Evolutionary conservation across 2,329 filamentous ascomycete genomes (phyloP).

Genomic region (Sporothrix brunneoviolacea): DNA sequence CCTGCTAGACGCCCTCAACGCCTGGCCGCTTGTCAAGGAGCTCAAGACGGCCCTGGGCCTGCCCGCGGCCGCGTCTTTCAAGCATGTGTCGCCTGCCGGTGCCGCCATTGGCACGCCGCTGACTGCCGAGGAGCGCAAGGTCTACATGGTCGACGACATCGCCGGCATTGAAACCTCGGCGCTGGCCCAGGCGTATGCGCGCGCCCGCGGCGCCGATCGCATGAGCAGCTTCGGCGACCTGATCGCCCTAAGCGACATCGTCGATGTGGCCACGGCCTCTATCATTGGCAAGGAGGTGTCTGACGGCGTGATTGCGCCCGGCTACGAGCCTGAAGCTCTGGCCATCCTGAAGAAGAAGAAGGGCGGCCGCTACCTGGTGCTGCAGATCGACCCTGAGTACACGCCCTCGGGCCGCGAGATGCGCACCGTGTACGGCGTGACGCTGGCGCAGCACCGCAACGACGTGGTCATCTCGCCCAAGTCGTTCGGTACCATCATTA

Average conservation of each 20-base stretch:
- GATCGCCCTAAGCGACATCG: slow-evolving; percentile 84
- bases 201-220: slow-evolving; percentile 89
- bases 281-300: slow-evolving; percentile 98
- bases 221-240: slow-evolving; percentile 99
- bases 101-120: slow-evolving; percentile 89
- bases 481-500: slow-evolving; percentile 80
- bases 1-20: slow-evolving; percentile 90
- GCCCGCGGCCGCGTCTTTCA: slow-evolving; percentile 94
- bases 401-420: slow-evolving; percentile 73
- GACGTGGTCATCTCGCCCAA: slow-evolving; percentile 78
- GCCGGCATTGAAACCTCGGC: slow-evolving; percentile 76
- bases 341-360: slow-evolving; percentile 97
- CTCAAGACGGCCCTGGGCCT: slow-evolving; percentile 80
- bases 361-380: slow-evolving; percentile 90
- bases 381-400: slow-evolving; percentile 89
- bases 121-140: slow-evolving; percentile 81
- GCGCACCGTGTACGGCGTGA: slow-evolving; percentile 84
- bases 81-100: slow-evolving; percentile 95
- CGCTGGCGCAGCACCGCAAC: slow-evolving; percentile 85
- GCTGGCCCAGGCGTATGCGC: slow-evolving; percentile 90
- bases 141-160: slow-evolving; percentile 98
- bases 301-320: slow-evolving; percentile 89
- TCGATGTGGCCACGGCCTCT: slow-evolving; percentile 88
- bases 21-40: slow-evolving; percentile 95
- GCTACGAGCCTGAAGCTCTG: slow-evolving; percentile 76